Evolutionary conservation across 2,329 filamentous ascomycete species (phyloP).

Genomic region (Paraphaeosphaeria minitans): DNA sequence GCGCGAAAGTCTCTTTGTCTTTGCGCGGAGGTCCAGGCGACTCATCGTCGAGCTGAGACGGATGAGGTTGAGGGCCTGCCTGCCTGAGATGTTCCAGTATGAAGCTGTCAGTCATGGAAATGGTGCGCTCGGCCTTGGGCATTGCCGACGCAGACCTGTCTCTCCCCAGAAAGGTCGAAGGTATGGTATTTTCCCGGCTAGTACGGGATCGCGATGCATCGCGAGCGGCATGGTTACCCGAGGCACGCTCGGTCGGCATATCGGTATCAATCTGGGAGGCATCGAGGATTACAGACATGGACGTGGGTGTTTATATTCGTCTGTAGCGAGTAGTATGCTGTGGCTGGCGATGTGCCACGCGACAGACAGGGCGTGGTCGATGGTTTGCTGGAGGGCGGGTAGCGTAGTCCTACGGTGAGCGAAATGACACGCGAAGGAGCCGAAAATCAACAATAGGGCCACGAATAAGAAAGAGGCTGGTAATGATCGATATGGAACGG

Average conservation of each 20-base stretch:
- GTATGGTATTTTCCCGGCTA: conserved; percentile 38
- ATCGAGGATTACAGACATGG: conserved; percentile 17
- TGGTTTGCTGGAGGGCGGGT: conserved; percentile 21
- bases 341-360: conserved; percentile 29
- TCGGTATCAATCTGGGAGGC: conserved; percentile 16
- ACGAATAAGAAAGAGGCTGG: conserved; percentile 12
- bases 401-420: conserved; percentile 23
- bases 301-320: conserved; percentile 14
- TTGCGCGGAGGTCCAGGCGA: conserved; percentile 15
- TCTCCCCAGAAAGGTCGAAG: conserved; percentile 30
- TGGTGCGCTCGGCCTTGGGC: conserved; percentile 37
- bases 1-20: conserved; percentile 30
- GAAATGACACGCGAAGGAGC: conserved; percentile 25
- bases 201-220: conserved; percentile 27
- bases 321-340: conserved; percentile 6
- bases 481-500: conserved; percentile 8
- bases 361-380: conserved; percentile 16
- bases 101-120: conserved; percentile 44
- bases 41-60: conserved; percentile 16
- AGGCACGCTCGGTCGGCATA: conserved; percentile 25
- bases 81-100: conserved; percentile 34
- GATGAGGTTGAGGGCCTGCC: conserved; percentile 15
- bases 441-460: conserved; percentile 14
- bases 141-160: conserved; percentile 27
- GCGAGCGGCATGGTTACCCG: conserved; percentile 21